A percentile compares a stretch with the other conserved stretches of the same genome.
phyloP scores from a whole-genome alignment of 495 filamentous ascomycete species.

The Annulohypoxylon moriforme region DNA sequence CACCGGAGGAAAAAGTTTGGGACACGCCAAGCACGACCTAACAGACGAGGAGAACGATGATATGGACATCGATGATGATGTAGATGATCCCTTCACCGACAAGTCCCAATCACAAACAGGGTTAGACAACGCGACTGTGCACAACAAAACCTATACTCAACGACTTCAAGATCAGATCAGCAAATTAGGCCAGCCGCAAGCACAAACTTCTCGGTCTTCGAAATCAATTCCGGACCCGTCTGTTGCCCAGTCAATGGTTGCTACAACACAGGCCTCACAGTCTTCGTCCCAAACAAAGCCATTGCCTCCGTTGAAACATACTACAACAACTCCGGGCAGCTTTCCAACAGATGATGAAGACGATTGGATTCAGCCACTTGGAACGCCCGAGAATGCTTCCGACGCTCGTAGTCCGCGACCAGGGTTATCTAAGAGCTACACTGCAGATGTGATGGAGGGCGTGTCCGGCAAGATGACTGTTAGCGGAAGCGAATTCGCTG shows the following conservation, averaged over 20 bases:
- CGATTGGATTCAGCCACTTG: constrained; percentile 83
- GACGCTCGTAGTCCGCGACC: constrained; percentile 58
- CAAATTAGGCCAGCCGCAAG: constrained; percentile 85
- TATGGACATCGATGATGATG: constrained; percentile 65
- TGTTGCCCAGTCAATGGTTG: constrained; percentile 42
- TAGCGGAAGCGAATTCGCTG: constrained; percentile 53
- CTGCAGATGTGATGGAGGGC: constrained; percentile 70
- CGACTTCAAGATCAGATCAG: constrained; percentile 91
- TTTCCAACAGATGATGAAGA: constrained; percentile 76
- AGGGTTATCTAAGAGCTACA: constrained; percentile 65
- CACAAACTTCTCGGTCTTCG: constrained; percentile 67
- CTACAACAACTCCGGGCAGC: constrained; percentile 58
- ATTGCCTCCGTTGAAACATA: constrained; percentile 49
- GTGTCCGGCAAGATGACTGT: constrained; percentile 58
- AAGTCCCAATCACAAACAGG: constrained; percentile 49
- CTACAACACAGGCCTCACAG: constrained; percentile 61
- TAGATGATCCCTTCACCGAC: constrained; percentile 58
- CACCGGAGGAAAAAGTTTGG: constrained; percentile 70
- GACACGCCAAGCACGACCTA: constrained; percentile 55
- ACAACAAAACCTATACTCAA: constrained; percentile 92
- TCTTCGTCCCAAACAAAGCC: constrained; percentile 59
- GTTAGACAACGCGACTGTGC: constrained; percentile 54
- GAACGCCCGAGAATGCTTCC: constrained; percentile 45
- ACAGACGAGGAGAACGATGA: constrained; percentile 62
- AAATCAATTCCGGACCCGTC: constrained; percentile 73